Conservation (phyloP, 2,329 filamentous ascomycete species). For the Aspergillus sp. region DNA sequence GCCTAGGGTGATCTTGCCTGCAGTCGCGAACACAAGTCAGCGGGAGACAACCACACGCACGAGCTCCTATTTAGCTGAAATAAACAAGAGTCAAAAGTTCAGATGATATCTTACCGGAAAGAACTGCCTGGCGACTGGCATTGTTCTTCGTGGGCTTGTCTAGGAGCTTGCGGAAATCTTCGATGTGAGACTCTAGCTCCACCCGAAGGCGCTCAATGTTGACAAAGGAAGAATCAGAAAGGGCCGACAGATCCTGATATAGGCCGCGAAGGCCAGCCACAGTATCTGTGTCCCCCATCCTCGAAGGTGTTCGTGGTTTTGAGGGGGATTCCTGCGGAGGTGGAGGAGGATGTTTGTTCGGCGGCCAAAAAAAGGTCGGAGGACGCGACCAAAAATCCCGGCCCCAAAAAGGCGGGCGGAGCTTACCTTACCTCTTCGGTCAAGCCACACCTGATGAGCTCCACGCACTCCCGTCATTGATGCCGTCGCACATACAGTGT, state of each 20-base stretch:
- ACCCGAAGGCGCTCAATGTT: conserved; percentile 67
- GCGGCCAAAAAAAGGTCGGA: conserved; percentile 34
- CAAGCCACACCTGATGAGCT: conserved; percentile 1
- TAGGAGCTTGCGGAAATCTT: conserved; percentile 69
- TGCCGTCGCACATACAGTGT: not conserved
- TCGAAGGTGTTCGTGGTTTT: conserved; percentile 20
- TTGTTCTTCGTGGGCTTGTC: conserved; percentile 74
- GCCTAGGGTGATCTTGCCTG: conserved; percentile 73
- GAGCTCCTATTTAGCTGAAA: not conserved
- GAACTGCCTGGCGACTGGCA: conserved; percentile 68
- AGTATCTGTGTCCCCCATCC: conserved; percentile 71
- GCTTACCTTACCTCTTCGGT: not conserved
- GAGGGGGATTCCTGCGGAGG: conserved; percentile 25
- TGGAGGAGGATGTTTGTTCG: conserved; percentile 26
- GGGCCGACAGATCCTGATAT: conserved; percentile 77
- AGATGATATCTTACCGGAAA: conserved; percentile 56
- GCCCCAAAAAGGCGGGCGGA: conserved; percentile 15
- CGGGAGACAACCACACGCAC: not conserved
- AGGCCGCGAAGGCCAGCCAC: conserved; percentile 79
- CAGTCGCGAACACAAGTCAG: conserved; percentile 18
- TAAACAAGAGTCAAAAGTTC: not conserved
- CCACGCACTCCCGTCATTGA: not conserved
- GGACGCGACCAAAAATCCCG: conserved; percentile 37
- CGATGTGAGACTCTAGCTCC: conserved; percentile 64
- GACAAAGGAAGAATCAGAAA: conserved; percentile 69